phyloP scores from a whole-genome alignment of 108 stramenopile species.

The Nannochloropsis granulata region DNA sequence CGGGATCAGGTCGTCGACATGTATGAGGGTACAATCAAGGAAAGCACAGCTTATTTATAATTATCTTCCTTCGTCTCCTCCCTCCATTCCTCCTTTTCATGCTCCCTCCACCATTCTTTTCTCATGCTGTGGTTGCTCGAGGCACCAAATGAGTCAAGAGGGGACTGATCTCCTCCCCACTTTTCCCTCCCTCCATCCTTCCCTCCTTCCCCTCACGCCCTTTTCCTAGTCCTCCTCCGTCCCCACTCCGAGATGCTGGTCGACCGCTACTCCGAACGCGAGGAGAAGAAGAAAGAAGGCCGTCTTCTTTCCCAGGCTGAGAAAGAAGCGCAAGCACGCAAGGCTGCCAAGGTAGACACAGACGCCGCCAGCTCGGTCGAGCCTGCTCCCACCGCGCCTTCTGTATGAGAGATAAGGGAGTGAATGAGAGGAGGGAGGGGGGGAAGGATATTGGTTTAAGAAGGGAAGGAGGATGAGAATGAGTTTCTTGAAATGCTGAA shows the following conservation, averaged over 20 bases:
- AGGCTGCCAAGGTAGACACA: background rate
- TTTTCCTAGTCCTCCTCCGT: constrained; percentile 33
- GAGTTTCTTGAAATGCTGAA: too few relatives aligned
- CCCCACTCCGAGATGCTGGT: constrained; percentile 40
- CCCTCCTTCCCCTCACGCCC: background rate
- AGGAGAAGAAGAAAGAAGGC: constrained; percentile 42
- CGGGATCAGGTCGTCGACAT: too few relatives aligned
- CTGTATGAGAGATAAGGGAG: too few relatives aligned
- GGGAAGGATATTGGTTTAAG: too few relatives aligned
- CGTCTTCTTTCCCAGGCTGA: constrained; percentile 46
- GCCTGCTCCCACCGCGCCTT: too few relatives aligned
- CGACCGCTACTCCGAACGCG: constrained; percentile 47
- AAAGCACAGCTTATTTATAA: too few relatives aligned
- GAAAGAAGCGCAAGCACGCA: constrained; percentile 34
- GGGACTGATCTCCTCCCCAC: background rate
- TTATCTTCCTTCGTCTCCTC: background rate
- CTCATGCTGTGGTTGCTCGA: background rate
- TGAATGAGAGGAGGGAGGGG: too few relatives aligned
- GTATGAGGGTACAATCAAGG: too few relatives aligned
- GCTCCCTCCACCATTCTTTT: too few relatives aligned
- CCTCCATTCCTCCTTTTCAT: background rate
- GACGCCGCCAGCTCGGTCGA: background rate
- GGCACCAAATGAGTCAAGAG: background rate
- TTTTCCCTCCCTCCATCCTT: background rate
- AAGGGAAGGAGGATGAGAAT: too few relatives aligned